phyloP scores from a whole-genome alignment of 176 grass and related monocot species.

The Eragrostis curvula region DNA sequence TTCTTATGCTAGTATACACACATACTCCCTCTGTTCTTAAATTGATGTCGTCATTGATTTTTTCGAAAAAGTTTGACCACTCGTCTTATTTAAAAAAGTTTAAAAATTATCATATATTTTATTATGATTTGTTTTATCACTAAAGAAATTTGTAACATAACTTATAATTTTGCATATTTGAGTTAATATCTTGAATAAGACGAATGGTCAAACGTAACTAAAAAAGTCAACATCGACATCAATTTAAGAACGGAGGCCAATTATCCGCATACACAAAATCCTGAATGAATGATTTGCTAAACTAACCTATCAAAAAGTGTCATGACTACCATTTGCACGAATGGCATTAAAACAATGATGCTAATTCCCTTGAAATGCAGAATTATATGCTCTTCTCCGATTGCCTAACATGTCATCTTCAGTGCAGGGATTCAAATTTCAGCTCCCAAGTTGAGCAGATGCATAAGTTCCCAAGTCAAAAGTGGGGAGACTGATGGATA shows the following conservation, averaged over 20 bases:
- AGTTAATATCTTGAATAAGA: no score
- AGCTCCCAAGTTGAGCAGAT: conserved; percentile 24
- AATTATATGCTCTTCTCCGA: conserved; percentile 6
- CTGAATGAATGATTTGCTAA: conserved; percentile 11
- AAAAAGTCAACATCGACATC: no score
- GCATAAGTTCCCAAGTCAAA: conserved; percentile 51
- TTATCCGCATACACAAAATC: conserved; percentile 1
- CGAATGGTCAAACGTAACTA: no score
- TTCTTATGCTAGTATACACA: neutral
- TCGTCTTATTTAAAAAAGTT: no score
- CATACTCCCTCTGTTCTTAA: no score
- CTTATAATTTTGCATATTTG: no score
- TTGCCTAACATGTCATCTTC: conserved; percentile 48
- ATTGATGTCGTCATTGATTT: no score
- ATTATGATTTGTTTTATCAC: no score
- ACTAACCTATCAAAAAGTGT: conserved; percentile 4
- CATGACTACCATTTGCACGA: neutral
- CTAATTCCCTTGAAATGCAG: neutral
- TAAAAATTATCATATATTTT: no score
- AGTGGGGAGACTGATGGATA: conserved; percentile 76
- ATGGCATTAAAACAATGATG: neutral
- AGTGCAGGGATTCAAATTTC: conserved; percentile 68
- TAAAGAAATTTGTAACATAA: no score
- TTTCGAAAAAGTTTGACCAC: no score
- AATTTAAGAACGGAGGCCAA: neutral